phyloP scores from a whole-genome alignment of 2,329 filamentous ascomycete species.

The Lachnellula occidentalis region DNA sequence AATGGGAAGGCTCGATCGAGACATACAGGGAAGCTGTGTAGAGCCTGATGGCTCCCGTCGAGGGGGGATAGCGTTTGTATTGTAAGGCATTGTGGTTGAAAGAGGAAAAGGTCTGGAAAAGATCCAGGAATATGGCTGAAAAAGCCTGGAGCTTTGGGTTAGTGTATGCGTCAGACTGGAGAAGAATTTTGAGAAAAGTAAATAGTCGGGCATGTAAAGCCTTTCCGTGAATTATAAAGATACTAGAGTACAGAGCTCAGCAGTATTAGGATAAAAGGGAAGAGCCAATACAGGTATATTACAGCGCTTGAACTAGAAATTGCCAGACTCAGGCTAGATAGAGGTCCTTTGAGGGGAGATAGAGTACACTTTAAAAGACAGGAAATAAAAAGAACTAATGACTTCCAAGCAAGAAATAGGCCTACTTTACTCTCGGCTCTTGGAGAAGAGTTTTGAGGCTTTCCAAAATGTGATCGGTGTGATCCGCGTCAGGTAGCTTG shows the following conservation, averaged over 20 bases:
- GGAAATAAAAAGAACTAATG: not conserved
- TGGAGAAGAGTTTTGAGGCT: not conserved
- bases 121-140: not conserved
- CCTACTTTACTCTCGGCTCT: not conserved
- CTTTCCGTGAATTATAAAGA: too few species aligned
- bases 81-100: constrained; percentile 70
- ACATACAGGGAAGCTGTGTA: constrained; percentile 77
- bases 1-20: not conserved
- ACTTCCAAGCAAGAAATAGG: not conserved
- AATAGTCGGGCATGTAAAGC: too few species aligned
- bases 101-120: not conserved
- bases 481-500: not conserved
- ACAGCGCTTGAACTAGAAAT: not conserved
- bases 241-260: not conserved
- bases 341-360: not conserved
- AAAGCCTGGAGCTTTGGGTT: not conserved
- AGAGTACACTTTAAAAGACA: not conserved
- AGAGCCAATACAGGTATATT: not conserved
- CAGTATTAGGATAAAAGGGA: not conserved
- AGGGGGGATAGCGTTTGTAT: constrained; percentile 76
- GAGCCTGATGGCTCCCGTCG: constrained; percentile 79
- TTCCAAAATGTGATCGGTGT: not conserved
- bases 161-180: too few species aligned
- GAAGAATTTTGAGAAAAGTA: too few species aligned
- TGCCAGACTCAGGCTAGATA: too few species aligned